phyloP scores from a whole-genome alignment of 2,329 filamentous ascomycete species.

The Alternaria viburni region DNA sequence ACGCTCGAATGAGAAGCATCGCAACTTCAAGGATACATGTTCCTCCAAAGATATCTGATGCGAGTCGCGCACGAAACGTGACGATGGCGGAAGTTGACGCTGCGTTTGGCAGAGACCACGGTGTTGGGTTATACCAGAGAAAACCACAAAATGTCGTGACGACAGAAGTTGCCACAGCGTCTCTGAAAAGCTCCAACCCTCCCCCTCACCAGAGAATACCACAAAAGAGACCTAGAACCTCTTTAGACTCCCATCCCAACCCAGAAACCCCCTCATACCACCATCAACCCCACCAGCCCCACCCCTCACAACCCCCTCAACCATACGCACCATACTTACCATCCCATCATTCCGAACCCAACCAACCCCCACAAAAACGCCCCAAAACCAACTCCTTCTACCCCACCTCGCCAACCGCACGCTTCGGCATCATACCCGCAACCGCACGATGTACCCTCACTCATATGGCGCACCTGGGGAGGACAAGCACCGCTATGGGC shows the following conservation, averaged over 20 bases:
- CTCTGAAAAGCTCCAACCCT: background rate
- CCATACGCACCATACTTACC: background rate
- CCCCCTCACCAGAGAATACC: background rate
- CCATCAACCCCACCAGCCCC: no score
- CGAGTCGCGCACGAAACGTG: background rate
- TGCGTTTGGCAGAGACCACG: background rate
- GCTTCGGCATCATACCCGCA: background rate
- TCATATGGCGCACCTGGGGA: background rate
- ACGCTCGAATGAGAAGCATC: background rate
- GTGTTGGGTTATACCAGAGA: background rate
- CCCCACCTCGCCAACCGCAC: background rate
- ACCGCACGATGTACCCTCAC: background rate
- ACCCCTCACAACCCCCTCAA: background rate
- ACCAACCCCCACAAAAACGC: background rate
- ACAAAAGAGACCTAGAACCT: rapidly evolving
- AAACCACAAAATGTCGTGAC: background rate
- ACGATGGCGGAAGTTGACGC: background rate
- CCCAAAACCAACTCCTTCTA: background rate
- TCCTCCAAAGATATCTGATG: background rate
- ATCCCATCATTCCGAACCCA: no score
- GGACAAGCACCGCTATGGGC: background rate
- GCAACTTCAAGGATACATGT: background rate
- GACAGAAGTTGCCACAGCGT: background rate
- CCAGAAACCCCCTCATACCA: no score
- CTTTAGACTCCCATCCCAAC: background rate